Percentiles rank a stretch among this genome's conserved stretches.
Evolutionary conservation across 2,329 filamentous ascomycete species (phyloP).

Genomic region (Colletotrichum sp.): DNA sequence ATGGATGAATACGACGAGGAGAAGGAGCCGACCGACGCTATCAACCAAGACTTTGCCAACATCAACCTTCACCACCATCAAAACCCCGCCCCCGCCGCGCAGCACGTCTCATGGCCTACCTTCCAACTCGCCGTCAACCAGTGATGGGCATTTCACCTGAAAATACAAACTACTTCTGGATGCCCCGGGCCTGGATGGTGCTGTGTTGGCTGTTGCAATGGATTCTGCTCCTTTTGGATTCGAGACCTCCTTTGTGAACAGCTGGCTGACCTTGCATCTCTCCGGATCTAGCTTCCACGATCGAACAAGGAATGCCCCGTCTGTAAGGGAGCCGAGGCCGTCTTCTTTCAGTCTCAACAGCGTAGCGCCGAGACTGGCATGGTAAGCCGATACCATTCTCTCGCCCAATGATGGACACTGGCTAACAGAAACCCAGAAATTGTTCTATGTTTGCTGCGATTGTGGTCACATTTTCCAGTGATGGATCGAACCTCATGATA

Average conservation of each 20-base stretch:
- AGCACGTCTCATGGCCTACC: constrained; percentile 11
- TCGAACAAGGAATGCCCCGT: constrained; percentile 84
- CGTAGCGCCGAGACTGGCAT: constrained; percentile 97
- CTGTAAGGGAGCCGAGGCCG: constrained; percentile 87
- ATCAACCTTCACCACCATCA: neutral
- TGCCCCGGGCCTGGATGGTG: neutral
- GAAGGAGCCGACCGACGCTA: constrained; percentile 21
- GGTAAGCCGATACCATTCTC: constrained; percentile 62
- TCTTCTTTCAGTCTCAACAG: constrained; percentile 99
- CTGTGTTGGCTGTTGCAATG: constrained; percentile 17
- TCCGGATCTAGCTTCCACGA: constrained; percentile 78
- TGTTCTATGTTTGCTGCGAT: constrained; percentile 92
- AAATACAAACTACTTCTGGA: neutral
- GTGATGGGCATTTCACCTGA: neutral
- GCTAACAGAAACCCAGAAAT: constrained; percentile 64
- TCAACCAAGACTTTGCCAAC: neutral
- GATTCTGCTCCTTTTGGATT: constrained; percentile 23
- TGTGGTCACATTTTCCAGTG: constrained; percentile 87
- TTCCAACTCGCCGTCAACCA: constrained; percentile 15
- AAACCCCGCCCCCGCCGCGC: neutral
- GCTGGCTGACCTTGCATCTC: constrained; percentile 48
- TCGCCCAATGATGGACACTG: neutral
- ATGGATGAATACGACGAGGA: constrained; percentile 45
- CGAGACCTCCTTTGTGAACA: constrained; percentile 19
- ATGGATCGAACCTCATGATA: constrained; percentile 29